Evolutionary conservation across 345 rosid genomes (phyloP).

Genomic region (Boechera divaricarpa): DNA sequence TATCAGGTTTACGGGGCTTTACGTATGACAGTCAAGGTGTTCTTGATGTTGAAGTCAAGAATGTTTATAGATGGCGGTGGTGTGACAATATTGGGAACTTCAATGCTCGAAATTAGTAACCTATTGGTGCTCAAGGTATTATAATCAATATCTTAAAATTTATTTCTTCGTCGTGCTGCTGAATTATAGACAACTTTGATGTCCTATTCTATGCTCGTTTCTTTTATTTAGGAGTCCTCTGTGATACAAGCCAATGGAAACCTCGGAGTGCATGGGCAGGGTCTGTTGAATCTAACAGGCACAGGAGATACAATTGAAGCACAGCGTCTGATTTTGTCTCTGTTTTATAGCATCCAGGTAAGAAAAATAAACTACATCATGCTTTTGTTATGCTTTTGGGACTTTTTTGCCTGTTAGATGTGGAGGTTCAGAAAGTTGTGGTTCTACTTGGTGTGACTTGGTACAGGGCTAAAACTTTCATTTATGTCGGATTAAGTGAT

Average conservation of each 20-base stretch:
- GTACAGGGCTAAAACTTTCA: background rate
- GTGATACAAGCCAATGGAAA: constrained; percentile 48
- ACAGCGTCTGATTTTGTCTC: constrained; percentile 45
- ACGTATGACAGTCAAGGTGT: constrained; percentile 95
- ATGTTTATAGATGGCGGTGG: constrained; percentile 93
- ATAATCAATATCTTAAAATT: background rate
- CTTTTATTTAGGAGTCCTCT: constrained; percentile 41
- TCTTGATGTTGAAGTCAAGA: constrained; percentile 95
- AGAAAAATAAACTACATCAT: constrained; percentile 2
- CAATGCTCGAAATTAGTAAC: constrained; percentile 93
- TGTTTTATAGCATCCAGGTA: constrained; percentile 47
- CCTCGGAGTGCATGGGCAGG: constrained; percentile 50
- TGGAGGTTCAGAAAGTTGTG: background rate
- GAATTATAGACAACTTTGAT: constrained; percentile 11
- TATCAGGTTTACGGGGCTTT: constrained; percentile 92
- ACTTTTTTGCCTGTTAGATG: constrained; percentile 1
- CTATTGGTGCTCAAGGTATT: constrained; percentile 89
- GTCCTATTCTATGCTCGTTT: background rate
- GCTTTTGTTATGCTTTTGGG: background rate
- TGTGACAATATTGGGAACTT: constrained; percentile 76
- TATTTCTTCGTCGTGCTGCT: background rate
- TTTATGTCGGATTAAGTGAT: background rate
- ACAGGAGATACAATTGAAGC: constrained; percentile 48
- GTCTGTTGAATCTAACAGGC: constrained; percentile 44
- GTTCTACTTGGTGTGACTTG: constrained; percentile 7